Evolutionary conservation across 2,329 filamentous ascomycete species (phyloP).

Genomic region (Ophiosphaerella narmari): DNA sequence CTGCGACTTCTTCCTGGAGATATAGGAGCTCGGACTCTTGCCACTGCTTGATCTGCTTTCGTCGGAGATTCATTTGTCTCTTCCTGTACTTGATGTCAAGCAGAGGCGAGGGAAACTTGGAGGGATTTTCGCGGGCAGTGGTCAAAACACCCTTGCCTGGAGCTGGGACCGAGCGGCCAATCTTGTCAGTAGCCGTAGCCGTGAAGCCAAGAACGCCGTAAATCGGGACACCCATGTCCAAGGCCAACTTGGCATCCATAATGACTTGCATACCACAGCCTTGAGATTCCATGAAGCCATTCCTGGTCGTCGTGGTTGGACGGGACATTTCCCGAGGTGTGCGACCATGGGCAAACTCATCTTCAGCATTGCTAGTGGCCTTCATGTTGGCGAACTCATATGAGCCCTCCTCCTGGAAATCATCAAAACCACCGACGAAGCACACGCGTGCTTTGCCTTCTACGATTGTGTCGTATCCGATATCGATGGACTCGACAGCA

Average conservation of each 20-base stretch:
- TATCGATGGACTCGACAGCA: slow-evolving; percentile 94
- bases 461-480: slow-evolving; percentile 97
- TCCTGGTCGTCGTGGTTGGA: slow-evolving; percentile 93
- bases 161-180: slow-evolving; percentile 93
- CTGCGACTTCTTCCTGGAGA: slow-evolving; percentile 87
- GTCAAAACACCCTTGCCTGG: slow-evolving; percentile 97
- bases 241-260: slow-evolving; percentile 93
- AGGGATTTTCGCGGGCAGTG: slow-evolving; percentile 85
- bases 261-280: slow-evolving; percentile 98
- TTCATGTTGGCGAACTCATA: slow-evolving; percentile 99
- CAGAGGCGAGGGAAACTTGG: slow-evolving; percentile 92
- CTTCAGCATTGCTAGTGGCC: slow-evolving; percentile 95
- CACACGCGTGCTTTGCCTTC: slow-evolving; percentile 97
- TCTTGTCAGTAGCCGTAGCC: slow-evolving; percentile 97
- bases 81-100: slow-evolving; percentile 97
- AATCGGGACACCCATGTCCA: slow-evolving; percentile 98
- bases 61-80: slow-evolving; percentile 90
- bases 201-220: slow-evolving; percentile 93
- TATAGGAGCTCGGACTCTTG: slow-evolving; percentile 94
- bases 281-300: slow-evolving; percentile 99
- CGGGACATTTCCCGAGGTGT: slow-evolving; percentile 98
- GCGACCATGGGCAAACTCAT: slow-evolving; percentile 93
- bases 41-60: slow-evolving; percentile 94
- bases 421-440: slow-evolving; percentile 98
- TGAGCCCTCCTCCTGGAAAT: slow-evolving; percentile 98